These are phyloP conservation scores for Salix arbutifolia DNA, from an alignment of 345 rosid genomes.

Conservation along the genomic window DNA sequence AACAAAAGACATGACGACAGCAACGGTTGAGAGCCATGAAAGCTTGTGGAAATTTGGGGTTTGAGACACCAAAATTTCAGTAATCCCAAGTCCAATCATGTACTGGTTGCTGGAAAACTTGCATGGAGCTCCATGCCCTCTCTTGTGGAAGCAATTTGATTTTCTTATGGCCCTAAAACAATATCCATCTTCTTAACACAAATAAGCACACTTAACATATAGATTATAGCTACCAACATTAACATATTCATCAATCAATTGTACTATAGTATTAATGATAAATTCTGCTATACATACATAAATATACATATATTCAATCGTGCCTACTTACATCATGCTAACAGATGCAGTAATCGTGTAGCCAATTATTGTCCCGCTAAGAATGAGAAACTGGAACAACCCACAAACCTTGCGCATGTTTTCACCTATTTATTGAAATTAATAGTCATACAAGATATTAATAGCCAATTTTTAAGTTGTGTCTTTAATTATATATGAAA, in stretches of 20 bases:
- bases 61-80: conserved; percentile 11
- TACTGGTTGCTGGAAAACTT: not conserved
- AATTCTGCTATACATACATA: not conserved
- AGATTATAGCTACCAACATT: too few relatives aligned
- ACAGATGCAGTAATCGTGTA: conserved; percentile 18
- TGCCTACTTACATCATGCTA: conserved; percentile 21
- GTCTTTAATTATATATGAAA: not conserved
- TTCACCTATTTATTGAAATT: conserved; percentile 1
- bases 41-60: conserved; percentile 13
- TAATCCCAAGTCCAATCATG: conserved; percentile 9
- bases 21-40: conserved; percentile 6
- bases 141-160: conserved; percentile 9
- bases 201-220: not conserved
- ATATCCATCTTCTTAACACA: not conserved
- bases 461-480: not conserved
- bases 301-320: not conserved
- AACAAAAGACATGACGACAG: conserved; percentile 11
- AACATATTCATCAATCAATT: not conserved
- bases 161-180: not conserved
- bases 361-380: not conserved
- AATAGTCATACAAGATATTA: not conserved
- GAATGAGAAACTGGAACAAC: conserved; percentile 5
- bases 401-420: conserved; percentile 6
- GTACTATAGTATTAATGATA: too few relatives aligned
- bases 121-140: not conserved